Percentiles rank a stretch among this genome's conserved stretches.
Conservation (phyloP, 768 basidiomycete genomes). For the Lentinula sp. region DNA sequence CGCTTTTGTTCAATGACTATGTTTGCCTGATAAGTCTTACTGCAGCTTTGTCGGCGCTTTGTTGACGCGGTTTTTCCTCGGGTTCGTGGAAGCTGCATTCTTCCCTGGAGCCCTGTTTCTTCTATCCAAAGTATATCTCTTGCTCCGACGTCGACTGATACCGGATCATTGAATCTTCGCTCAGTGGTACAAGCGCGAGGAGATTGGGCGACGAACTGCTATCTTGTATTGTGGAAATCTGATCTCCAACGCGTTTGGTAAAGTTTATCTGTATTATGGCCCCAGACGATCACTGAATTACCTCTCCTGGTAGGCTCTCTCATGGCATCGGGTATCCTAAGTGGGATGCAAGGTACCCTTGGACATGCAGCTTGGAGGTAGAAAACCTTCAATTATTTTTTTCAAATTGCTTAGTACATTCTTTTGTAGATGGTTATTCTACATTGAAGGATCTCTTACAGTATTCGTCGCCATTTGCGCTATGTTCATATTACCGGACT, state of each 20-base stretch:
- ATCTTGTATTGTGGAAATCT: slow-evolving; percentile 46
- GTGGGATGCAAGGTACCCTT: slow-evolving; percentile 39
- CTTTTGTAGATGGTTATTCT: slow-evolving; percentile 37
- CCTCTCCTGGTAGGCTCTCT: slow-evolving; percentile 18
- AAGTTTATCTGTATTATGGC: not conserved
- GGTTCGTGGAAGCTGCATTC: slow-evolving; percentile 43
- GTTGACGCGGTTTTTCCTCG: slow-evolving; percentile 42
- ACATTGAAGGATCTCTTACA: slow-evolving; percentile 39
- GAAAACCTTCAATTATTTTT: not conserved
- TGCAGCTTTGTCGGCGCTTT: slow-evolving; percentile 33
- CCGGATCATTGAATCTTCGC: not conserved
- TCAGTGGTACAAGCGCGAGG: slow-evolving; percentile 36
- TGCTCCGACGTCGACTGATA: not conserved
- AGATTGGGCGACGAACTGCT: slow-evolving; percentile 35
- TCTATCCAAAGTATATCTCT: slow-evolving; percentile 12
- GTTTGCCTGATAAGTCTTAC: not conserved
- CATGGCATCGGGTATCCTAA: slow-evolving; percentile 41
- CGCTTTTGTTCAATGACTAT: not conserved
- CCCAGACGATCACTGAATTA: not conserved
- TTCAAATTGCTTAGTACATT: slow-evolving; percentile 10
- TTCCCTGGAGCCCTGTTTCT: slow-evolving; percentile 35
- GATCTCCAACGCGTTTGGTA: slow-evolving; percentile 50
- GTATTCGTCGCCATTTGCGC: slow-evolving; percentile 38
- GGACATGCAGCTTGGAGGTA: slow-evolving; percentile 50
- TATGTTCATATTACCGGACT: slow-evolving; percentile 45